phyloP scores from a whole-genome alignment of 1,284 basidiomycete species.

The Grifola frondosa region DNA sequence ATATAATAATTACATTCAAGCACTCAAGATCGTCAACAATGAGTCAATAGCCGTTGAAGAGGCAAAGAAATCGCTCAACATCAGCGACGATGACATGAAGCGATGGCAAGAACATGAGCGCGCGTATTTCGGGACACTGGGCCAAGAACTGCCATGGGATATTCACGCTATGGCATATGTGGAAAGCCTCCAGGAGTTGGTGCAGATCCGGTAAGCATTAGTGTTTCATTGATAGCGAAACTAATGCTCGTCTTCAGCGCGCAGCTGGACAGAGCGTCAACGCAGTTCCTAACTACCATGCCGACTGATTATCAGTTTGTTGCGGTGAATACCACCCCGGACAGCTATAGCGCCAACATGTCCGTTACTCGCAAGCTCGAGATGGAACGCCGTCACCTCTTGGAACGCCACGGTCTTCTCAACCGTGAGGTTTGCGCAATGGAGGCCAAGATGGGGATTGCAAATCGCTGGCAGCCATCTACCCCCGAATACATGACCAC shows the following conservation, averaged over 20 bases:
- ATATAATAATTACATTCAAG: conserved; percentile 19
- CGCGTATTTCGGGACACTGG: conserved; percentile 14
- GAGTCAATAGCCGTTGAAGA: conserved; percentile 3
- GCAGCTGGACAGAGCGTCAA: too few relatives aligned
- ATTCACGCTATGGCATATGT: conserved; percentile 19
- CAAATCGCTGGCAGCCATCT: neutral
- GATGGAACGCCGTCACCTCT: neutral
- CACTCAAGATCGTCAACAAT: conserved; percentile 12
- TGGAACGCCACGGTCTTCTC: neutral
- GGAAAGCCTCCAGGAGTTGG: conserved; percentile 10
- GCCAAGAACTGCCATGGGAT: conserved; percentile 14
- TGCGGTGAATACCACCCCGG: neutral
- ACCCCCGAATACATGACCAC: conserved; percentile 1
- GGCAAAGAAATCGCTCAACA: neutral
- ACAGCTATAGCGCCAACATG: neutral
- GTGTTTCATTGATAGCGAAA: too few relatives aligned
- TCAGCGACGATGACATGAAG: conserved; percentile 3
- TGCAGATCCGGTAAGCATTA: too few relatives aligned
- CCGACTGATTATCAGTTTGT: neutral
- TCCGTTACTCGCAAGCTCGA: neutral
- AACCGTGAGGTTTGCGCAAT: neutral
- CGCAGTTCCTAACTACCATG: conserved; percentile 1
- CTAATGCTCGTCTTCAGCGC: too few relatives aligned
- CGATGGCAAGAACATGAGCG: conserved; percentile 16
- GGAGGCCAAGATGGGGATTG: neutral